Conservation (phyloP, 1,139 yeast genomes). For the Hyphopichia wangnamkhiaoensis region DNA sequence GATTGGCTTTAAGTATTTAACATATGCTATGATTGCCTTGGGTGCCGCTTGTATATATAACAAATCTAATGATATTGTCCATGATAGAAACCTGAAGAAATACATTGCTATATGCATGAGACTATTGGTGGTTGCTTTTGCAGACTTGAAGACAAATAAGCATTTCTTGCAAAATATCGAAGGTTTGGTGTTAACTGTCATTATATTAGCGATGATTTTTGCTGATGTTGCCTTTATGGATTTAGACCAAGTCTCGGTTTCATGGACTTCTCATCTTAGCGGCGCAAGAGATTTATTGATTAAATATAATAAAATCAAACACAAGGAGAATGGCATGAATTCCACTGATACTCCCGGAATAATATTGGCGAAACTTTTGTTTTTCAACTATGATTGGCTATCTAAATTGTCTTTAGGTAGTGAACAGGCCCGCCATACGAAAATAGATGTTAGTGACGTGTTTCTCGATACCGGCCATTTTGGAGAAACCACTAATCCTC, state of each 20-base stretch:
- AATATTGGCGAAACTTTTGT: slow-evolving; percentile 4
- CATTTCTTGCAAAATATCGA: slow-evolving; percentile 16
- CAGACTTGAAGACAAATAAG: slow-evolving; percentile 13
- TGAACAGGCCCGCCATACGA: background rate
- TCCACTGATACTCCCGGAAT: slow-evolving; percentile 4
- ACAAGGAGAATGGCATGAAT: background rate
- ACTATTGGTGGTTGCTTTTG: slow-evolving; percentile 15
- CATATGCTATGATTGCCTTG: slow-evolving; percentile 16
- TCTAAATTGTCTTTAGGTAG: slow-evolving; percentile 1
- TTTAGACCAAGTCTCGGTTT: slow-evolving; percentile 10
- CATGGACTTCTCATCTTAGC: slow-evolving; percentile 16
- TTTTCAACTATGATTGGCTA: slow-evolving; percentile 6
- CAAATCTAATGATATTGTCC: slow-evolving; percentile 9
- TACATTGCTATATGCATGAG: slow-evolving; percentile 16
- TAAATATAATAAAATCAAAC: slow-evolving; percentile 4
- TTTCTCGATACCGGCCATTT: slow-evolving; percentile 3
- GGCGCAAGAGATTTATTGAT: slow-evolving; percentile 11
- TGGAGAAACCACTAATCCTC: slow-evolving; percentile 1
- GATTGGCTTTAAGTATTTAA: slow-evolving; percentile 14
- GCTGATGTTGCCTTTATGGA: slow-evolving; percentile 14
- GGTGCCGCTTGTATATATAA: slow-evolving; percentile 14
- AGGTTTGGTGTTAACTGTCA: slow-evolving; percentile 17
- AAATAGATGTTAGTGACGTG: background rate
- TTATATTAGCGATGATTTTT: slow-evolving; percentile 15
- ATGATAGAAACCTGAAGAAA: slow-evolving; percentile 14